phyloP scores from a whole-genome alignment of 495 filamentous ascomycete species.

The Xylaria venustula region DNA sequence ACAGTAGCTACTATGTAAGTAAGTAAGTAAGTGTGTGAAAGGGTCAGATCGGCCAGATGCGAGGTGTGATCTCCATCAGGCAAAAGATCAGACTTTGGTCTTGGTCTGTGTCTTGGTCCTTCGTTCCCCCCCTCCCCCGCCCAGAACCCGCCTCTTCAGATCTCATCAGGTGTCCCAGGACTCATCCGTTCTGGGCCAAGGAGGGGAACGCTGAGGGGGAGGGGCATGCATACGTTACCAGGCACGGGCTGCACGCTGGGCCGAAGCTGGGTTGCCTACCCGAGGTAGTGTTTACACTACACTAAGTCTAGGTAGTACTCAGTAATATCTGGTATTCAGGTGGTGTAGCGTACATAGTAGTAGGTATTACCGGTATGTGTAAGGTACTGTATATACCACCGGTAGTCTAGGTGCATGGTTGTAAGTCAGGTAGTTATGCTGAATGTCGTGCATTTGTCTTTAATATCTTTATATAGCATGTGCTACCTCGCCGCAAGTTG shows the following conservation, averaged over 20 bases:
- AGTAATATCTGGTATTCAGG: no score
- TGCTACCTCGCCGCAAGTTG: not conserved
- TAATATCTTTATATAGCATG: slow-evolving; percentile 9
- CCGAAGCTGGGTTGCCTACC: not conserved
- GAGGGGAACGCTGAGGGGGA: not conserved
- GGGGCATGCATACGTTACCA: slow-evolving; percentile 5
- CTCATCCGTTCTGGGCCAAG: slow-evolving; percentile 12
- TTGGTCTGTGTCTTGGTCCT: no score
- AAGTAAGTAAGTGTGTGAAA: not conserved
- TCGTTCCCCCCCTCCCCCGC: no score
- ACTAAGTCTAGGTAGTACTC: no score
- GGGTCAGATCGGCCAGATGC: slow-evolving; percentile 8
- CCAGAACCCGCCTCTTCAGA: slow-evolving; percentile 4
- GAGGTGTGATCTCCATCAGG: slow-evolving; percentile 3
- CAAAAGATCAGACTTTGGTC: not conserved
- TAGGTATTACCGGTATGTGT: no score
- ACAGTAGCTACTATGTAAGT: not conserved
- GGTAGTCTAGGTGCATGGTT: not conserved
- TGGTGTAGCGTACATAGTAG: no score
- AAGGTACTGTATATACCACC: not conserved
- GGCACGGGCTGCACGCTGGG: slow-evolving; percentile 1
- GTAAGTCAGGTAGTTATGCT: not conserved
- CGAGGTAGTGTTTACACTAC: not conserved
- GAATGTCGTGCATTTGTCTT: slow-evolving; percentile 2
- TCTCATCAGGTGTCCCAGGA: slow-evolving; percentile 12